Base-by-base conservation (phyloP, 768 basidiomycete genomes). In the Leccinum subtestaceum region DNA sequence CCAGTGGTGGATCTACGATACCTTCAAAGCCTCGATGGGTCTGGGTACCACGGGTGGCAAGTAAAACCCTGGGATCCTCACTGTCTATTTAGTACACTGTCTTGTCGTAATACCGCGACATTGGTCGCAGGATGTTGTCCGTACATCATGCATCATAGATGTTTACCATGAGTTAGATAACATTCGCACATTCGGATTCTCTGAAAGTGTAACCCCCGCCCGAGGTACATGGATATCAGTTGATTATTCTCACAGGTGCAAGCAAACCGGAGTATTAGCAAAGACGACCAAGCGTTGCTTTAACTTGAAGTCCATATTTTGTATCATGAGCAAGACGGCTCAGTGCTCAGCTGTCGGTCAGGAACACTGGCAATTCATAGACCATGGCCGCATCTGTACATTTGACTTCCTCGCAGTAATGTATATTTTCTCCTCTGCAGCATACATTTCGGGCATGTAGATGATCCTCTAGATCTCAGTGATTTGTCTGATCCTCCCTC, bases 1-100 rank as follows among this genome's bases (percentile, higher is more conserved):
- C 89, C 88, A 91, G 80, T 91, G 89, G 90, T 92, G 91, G 89
- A 92, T 93, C 75, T 93, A 93, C 73, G 92, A 93, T 73, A 79
- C 83, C 53, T 93, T 92, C 84, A 93, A 93, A 80, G 60, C 82
- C 36, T 71, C 86, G 57, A 88, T 93, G 87, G 90, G 90, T 70
- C 80, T 93, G 74, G 90, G 90, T 62, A 93, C 90, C 55, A 91
- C 90, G 54, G 90, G 90, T 78, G 90, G 90, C 74, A 93, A 93
- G 78, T 93, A 88, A 75, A 75, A 2, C 13, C 27, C 6, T 8
- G 31, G 29, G 4, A 21, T 6, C n/a, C 4, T 17, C 5, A 1
- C 2, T 11, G 15, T 58, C 21, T 23, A 23, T n/a, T 29, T 58
- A 27, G 23, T 31, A 40, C 52, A 58, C 15, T 36, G 23, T 40